Base-by-base conservation (phyloP, 495 filamentous ascomycete species). In the Penicillium argentinense region DNA sequence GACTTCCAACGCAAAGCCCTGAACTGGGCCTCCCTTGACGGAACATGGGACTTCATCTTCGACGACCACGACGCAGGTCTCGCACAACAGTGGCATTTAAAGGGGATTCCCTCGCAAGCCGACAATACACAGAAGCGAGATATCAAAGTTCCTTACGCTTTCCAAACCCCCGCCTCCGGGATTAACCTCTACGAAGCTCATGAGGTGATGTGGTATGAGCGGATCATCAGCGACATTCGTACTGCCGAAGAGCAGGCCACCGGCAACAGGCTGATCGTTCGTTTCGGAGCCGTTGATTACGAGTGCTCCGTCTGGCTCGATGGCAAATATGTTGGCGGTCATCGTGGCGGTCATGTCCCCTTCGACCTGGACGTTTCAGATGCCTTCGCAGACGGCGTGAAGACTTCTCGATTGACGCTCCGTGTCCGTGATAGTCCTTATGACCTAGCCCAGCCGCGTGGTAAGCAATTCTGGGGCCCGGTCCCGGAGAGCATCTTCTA, bases 181-280 rank as follows among this genome's bases (percentile, higher is more conserved):
- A 73, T 84, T 21, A 53, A 71, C 39, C 67, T 80, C 22, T 67
- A 68, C 39, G 72, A 72, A 42, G 79, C 71, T 7, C 80, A 84
- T 58, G 79, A 84, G 56, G 70, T 82, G 1, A 45, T 82, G 17
- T 83, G 79, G 80, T 83, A 84, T 46, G 77, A 82, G 53, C 67
- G 77, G 2, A 48, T 9, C 1, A 66, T 83, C 29, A 51, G 40
- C 0, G 77, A 82, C 42, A 60, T 79, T 26, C 76, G 78, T 22
- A 62, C 50, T 11, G 16, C 42, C 1, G 46, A 27, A 3, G 62
- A 69, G 26, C 43, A 42, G 3, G 36, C 38, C 7, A 14, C 25
- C 0, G 44, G 45, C 0, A 52, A 64, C 34, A 46, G 54, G 24
- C 46, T 69, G 3, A 23, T 69, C 3, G 29, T 71, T 9, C 64